Evolutionary conservation across 2,329 filamentous ascomycete species (phyloP), one percentile per base, ranked within the genome.

Genomic region (Curvularia sp.): DNA sequence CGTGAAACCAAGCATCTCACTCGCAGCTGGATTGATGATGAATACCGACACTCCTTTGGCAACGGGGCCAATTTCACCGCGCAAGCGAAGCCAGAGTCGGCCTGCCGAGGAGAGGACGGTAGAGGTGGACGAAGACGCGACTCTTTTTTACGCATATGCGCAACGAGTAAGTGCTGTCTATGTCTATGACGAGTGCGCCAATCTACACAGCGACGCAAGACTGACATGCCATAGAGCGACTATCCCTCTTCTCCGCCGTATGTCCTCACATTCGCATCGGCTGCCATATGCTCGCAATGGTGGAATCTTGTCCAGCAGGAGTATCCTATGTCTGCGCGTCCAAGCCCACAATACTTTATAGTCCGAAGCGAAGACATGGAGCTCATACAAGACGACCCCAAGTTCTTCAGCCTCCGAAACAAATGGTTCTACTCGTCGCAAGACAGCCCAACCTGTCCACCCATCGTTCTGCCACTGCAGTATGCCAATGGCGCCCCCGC

Each of bases 1-100:
- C 33, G 75, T 74, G 64, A 75, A 71, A 57, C 68, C 68, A 10
- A 71, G 67, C 54, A 71, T 76, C 43, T 75, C 72, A 48, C 68
- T 76, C 51, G 74, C 74, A 8, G 68, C 72, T n/a, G 74, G 74
- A 12, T 53, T 76, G 57, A 76, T 75, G 49, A 75, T 76, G 70
- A 69, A 70, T 13, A 61, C 53, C 31, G 73, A 75, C 38, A 64
- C 58, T 49, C 53, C 57, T 13, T 18, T 54, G 30, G 33, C 42
- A 2, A 56, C 53, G 10, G 57, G 39, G 6, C 35, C 64, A 12
- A 56, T 60, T 28, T 69, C 67, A 33, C 68, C 70, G 12, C 58
- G 60, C 38, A 59, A 58, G 41, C 55, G 64, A n/a, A 65, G 63
- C 42, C 28, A 55, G 18, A 57, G 60, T 42, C 55, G 43, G 9